Evolutionary conservation across 441 rosid species (phyloP), one percentile per base, ranked within the genome.

Genomic region (Gossypium trilobum): DNA sequence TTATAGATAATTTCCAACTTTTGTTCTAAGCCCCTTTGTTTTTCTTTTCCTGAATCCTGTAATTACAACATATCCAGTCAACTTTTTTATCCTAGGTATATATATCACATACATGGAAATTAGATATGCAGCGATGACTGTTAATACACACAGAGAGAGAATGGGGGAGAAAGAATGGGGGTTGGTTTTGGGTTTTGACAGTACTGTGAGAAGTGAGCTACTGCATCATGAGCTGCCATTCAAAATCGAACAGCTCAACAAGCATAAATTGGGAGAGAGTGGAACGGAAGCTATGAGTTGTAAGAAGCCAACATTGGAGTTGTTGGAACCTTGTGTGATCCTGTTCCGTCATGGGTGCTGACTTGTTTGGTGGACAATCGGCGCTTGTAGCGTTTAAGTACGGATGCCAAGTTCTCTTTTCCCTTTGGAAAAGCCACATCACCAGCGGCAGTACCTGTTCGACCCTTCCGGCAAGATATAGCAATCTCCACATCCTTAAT

Each of bases 391-490:
- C 99, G 93, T 73, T 95, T 95, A 55, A 95, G 87, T 31, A 95
- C 99, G 3, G 99, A 91, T 14, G 93, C 91, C 77, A 95, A 72
- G 75, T 92, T 95, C 82, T 90, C 92, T 80, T 91, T 95, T 33
- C 98, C 99, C 74, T 84, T 89, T 0, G 97, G 98, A 69, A 89
- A 95, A 39, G 99, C 99, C 27, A 95, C 95, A 42, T 95, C 99
- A 1, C 99, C 99, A 3, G 99, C 97, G 31, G 93, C 89, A 67
- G 95, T 95, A 55, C 99, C 97, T 1, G 88, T 85, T 57, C 92
- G 86, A 72, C 98, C 99, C 78, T 84, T 95, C 17, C 98, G 87
- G 68, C 86, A 72, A 60, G 92, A 89, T 79, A 92, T 88, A 39
- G 97, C 91, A 19, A 71, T 82, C 84, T 95, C 98, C 57, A 91